Evolutionary conservation across 805 yeast genomes (phyloP), one percentile per base, ranked within the genome.

Genomic region (Wickerhamiella sorbophila): DNA sequence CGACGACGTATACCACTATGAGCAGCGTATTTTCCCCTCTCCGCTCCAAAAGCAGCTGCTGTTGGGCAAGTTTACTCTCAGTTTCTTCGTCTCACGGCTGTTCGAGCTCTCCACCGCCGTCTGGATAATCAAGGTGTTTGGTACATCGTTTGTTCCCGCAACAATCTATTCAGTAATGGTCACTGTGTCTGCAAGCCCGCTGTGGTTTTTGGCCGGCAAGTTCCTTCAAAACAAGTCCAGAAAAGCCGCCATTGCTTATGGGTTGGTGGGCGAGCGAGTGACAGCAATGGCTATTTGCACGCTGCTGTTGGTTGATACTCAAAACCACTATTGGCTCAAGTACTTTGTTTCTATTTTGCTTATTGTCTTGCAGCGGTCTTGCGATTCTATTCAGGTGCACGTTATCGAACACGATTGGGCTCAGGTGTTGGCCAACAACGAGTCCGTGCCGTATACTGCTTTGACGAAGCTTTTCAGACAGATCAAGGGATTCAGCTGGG

Each of bases 1-100:
- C 40, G 57, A 53, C 31, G 57, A 53, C 27, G 48, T 51, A 21
- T 53, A 42, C 39, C 51, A 54, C 32, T 45, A 47, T 22, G 57
- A 52, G 40, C 49, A 50, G 14, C 51, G 48, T 5, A 36, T 44
- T 15, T 47, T 52, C 39, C 57, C 57, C 9, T 42, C 52, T 2
- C 48, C 45, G 15, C 45, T 46, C n/a, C 57, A 53, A 36, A 43
- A 47, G 36, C 55, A 53, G 31, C 33, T 51, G 10, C 29, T 49
- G 26, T 46, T 41, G 22, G 44, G 44, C 3, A 43, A 46, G 17
- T 50, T 46, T 39, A n/a, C 40, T 2, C 24, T 44, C 27, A 40
- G 50, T 2, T 22, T 36, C 24, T 15, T 33, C 2, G 20, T 48
- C 5, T 37, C 49, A 6, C 45, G 50, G 15, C 33, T 50, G 20